These are phyloP conservation scores for Yamadazyma triangularis DNA, from an alignment of 1,139 yeast genomes.

Conservation along the genomic window DNA sequence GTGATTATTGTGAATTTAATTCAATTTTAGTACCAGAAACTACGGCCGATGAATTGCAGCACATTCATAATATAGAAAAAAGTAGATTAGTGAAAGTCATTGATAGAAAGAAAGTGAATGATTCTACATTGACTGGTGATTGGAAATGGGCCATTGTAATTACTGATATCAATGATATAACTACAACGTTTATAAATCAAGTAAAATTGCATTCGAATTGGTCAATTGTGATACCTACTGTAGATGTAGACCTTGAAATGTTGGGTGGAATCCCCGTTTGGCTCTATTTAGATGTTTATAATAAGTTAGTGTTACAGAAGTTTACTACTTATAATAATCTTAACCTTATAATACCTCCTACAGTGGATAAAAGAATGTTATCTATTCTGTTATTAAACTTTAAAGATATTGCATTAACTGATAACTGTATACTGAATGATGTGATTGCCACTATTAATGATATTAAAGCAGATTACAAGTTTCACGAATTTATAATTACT, in stretches of 20 bases:
- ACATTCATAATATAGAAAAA: too few species aligned
- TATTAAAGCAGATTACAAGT: slow-evolving; percentile 2
- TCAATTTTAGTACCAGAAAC: neutral
- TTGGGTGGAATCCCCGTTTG: neutral
- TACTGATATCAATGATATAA: too few species aligned
- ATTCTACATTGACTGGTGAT: too few species aligned
- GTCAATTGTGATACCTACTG: neutral
- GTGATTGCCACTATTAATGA: neutral
- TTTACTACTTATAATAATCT: neutral
- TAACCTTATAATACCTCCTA: slow-evolving; percentile 1
- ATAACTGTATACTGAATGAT: too few species aligned
- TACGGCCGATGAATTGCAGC: too few species aligned
- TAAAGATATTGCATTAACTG: neutral
- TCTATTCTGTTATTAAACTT: slow-evolving; percentile 1
- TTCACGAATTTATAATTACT: slow-evolving; percentile 13
- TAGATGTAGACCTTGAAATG: neutral
- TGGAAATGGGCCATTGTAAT: too few species aligned
- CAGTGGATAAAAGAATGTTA: slow-evolving; percentile 1
- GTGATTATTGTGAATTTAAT: too few species aligned
- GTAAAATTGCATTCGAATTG: neutral
- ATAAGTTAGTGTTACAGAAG: neutral
- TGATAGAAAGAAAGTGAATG: too few species aligned
- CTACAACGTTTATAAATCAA: too few species aligned
- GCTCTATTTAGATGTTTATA: neutral
- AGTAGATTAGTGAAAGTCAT: too few species aligned